Base-by-base conservation (phyloP, 2,329 filamentous ascomycete species). In the Bertia moriformis region DNA sequence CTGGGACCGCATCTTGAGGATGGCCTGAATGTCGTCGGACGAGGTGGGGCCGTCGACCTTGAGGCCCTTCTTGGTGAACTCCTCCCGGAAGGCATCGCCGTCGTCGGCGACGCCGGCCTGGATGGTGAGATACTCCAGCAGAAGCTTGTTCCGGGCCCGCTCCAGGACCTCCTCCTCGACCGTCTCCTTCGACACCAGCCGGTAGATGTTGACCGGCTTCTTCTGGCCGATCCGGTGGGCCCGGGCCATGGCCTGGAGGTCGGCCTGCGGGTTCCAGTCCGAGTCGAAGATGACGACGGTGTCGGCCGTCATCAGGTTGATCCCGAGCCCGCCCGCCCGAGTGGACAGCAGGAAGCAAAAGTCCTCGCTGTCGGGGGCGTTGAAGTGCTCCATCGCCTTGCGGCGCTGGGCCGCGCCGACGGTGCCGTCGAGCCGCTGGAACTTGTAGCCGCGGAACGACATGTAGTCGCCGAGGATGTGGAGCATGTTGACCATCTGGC, bases 401-500 rank as follows among this genome's bases (percentile, higher is more conserved):
- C 88, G 85, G 51, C 91, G 78, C 42, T 88, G 81, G 2, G 78
- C 82, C 10, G 91, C 84, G 20, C 84, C 82, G 47, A 98, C 94
- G 2, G 91, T 98, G 48, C 91, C 91, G 54, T 98, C 91, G 4
- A 98, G 73, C 14, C 91, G 76, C 55, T 98, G 91, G 53, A 91
- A 96, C 42, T 91, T 80, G 58, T 96, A 93, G n/a, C 88, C 87
- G 45, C 91, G 82, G 39, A 91, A 73, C 39, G 86, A 83, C 46
- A 96, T 74, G 54, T 98, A 98, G 51, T 98, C 89, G 37, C 86
- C 85, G 1, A 98, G 69, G 39, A 98, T 91, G 52, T 98, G 88
- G 17, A 98, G 72, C 83, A 98, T 96, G 55, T 86, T 93, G 27
- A 98, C 91, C 91, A 98, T 98, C 56, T 98, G 91, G 56, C 89